Evolutionary conservation across 1,284 basidiomycete genomes (phyloP), one percentile per base, ranked within the genome.

Genomic region (Trametes hirsuta): DNA sequence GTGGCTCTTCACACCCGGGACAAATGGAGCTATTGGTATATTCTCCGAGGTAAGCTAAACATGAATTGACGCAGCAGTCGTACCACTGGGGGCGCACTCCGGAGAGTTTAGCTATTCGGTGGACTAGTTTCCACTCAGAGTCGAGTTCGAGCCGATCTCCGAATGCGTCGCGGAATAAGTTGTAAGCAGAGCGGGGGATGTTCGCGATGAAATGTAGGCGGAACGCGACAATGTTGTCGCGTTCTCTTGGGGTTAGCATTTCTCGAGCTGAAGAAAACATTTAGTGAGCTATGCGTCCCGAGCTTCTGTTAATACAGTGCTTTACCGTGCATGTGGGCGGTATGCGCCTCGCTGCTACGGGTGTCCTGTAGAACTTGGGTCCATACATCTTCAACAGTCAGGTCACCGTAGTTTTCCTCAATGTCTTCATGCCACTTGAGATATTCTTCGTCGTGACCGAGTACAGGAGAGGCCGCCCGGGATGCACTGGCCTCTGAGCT

Each of bases 1-100:
- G 69, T 18, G 66, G 45, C 53, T 66, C 59, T 1, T 69, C 50
- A 62, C 77, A 80, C 48, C 72, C 62, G 5, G 74, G 73, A 51
- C 78, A 79, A 14, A 21, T 8, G 1, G 58, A 41, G 3, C 68
- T 55, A 10, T 64, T 56, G 1, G 60, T 66, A 58, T 72, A 68
- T 1, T 64, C 58, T 1, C 74, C 75, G 14, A 66, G 62, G 62
- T 66, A 79, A 49, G 69, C 72, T 48, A 64, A 63, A 55, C 77
- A 79, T 2, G 74, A 74, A 30, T 73, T 71, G 18, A 67, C 18
- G 54, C 78, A 79, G 60, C 77, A 79, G 62, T 78, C 63, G 53
- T 76, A 76, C 0, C 45, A 48, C 5, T 62, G 61, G 0, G 73
- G 73, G 15, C 68, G 53, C 44, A 76, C 56, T 2, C 67, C 71